Evolutionary conservation across 2,329 filamentous ascomycete species (phyloP).

Genomic region (Fusarium guadeloupense): DNA sequence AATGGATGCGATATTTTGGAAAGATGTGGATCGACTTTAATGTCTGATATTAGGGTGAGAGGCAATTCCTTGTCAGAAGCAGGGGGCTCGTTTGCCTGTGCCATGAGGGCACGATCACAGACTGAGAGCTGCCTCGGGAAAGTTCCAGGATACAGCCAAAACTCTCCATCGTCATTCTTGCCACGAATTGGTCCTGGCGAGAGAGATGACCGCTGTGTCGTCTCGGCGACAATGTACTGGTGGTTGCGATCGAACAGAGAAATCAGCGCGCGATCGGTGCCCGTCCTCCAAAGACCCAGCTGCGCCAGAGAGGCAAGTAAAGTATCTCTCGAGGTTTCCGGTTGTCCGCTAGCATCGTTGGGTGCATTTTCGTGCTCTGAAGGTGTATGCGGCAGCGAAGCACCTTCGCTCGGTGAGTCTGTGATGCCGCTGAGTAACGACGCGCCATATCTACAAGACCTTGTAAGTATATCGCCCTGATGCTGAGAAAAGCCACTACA

Average conservation of each 20-base stretch:
- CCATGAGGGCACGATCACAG: constrained; percentile 43
- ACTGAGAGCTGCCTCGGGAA: constrained; percentile 42
- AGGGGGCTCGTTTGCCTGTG: background rate
- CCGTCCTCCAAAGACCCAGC: constrained; percentile 55
- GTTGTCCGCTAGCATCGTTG: background rate
- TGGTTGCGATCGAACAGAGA: constrained; percentile 59
- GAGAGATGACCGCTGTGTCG: constrained; percentile 51
- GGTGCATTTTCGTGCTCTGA: background rate
- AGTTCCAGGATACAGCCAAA: constrained; percentile 42
- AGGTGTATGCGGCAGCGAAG: background rate
- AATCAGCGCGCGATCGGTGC: constrained; percentile 54
- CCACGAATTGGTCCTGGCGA: constrained; percentile 43
- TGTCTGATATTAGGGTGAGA: constrained; percentile 48
- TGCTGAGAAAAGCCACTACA: background rate
- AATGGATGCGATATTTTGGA: constrained; percentile 34
- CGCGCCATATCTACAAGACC: constrained; percentile 15
- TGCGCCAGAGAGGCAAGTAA: constrained; percentile 60
- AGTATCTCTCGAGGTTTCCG: constrained; percentile 41
- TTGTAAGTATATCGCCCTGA: background rate
- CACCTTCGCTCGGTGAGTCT: constrained; percentile 13
- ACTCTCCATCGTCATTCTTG: constrained; percentile 10
- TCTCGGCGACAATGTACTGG: constrained; percentile 62
- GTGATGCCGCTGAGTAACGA: constrained; percentile 19
- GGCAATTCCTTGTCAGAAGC: constrained; percentile 36
- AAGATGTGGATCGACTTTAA: constrained; percentile 46